A percentile compares a stretch with the other conserved stretches of the same genome.
These are phyloP conservation scores for Petunia axillaris DNA, from an alignment of 257 asterid genomes.

Conservation along the genomic window DNA sequence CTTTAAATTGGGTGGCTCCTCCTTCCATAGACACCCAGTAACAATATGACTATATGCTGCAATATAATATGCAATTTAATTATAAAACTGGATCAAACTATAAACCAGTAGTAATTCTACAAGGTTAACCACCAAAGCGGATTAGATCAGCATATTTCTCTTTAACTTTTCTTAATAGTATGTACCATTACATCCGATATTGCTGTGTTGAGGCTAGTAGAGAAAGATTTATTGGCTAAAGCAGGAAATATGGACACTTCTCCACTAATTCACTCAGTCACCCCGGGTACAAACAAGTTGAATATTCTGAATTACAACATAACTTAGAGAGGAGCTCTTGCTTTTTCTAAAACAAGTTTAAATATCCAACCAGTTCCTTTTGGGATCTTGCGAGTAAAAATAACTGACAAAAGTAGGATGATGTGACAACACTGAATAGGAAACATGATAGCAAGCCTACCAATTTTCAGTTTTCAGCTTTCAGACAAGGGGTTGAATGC, in stretches of 20 bases:
- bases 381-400: background rate
- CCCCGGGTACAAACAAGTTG: background rate
- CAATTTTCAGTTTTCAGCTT: background rate
- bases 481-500: background rate
- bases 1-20: background rate
- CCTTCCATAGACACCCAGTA: background rate
- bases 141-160: background rate
- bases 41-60: background rate
- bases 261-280: background rate
- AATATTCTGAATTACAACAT: constrained; percentile 13
- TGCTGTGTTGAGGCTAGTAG: background rate
- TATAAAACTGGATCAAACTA: too few relatives aligned
- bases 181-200: background rate
- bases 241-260: background rate
- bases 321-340: background rate
- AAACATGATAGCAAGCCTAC: background rate
- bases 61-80: background rate
- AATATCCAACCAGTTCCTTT: too few relatives aligned
- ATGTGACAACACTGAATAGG: background rate
- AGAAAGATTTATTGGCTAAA: background rate
- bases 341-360: constrained; percentile 8
- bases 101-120: too few relatives aligned
- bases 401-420: background rate
- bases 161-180: background rate
- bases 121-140: too few relatives aligned